Conservation (phyloP, 768 basidiomycete genomes). For the Hemileccinum rubropunctum region DNA sequence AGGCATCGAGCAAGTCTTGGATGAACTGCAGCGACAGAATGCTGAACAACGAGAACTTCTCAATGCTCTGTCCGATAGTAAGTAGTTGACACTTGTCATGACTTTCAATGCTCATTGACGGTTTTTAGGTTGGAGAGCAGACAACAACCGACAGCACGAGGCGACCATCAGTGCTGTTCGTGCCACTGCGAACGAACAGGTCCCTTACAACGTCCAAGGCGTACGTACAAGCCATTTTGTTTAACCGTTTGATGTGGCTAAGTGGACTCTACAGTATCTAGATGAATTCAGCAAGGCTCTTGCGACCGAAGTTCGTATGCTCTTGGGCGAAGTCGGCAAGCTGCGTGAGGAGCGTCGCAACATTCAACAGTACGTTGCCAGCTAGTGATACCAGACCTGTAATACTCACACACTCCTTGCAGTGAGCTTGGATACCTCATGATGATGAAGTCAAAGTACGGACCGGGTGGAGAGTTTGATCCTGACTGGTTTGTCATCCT, state of each 20-base stretch:
- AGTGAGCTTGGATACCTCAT: constrained; percentile 78
- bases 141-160: constrained; percentile 60
- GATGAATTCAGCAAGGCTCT: constrained; percentile 87
- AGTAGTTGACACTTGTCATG: constrained; percentile 19
- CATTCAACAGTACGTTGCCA: constrained; percentile 66
- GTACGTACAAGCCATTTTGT: constrained; percentile 41
- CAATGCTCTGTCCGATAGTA: constrained; percentile 53
- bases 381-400: not conserved
- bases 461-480: constrained; percentile 84
- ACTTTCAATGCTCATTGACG: constrained; percentile 9
- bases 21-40: constrained; percentile 58
- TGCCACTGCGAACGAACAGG: constrained; percentile 69
- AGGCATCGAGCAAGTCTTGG: constrained; percentile 62
- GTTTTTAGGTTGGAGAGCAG: constrained; percentile 62
- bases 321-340: constrained; percentile 80
- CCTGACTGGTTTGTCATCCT: constrained; percentile 61
- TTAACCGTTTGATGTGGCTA: constrained; percentile 5
- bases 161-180: constrained; percentile 67
- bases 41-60: constrained; percentile 58
- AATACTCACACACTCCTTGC: constrained; percentile 8
- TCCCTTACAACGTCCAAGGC: constrained; percentile 81
- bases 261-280: constrained; percentile 53
- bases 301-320: constrained; percentile 78
- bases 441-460: constrained; percentile 69
- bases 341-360: constrained; percentile 75